Evolutionary conservation across 768 basidiomycete genomes (phyloP).

Genomic region (Boletales sp.): DNA sequence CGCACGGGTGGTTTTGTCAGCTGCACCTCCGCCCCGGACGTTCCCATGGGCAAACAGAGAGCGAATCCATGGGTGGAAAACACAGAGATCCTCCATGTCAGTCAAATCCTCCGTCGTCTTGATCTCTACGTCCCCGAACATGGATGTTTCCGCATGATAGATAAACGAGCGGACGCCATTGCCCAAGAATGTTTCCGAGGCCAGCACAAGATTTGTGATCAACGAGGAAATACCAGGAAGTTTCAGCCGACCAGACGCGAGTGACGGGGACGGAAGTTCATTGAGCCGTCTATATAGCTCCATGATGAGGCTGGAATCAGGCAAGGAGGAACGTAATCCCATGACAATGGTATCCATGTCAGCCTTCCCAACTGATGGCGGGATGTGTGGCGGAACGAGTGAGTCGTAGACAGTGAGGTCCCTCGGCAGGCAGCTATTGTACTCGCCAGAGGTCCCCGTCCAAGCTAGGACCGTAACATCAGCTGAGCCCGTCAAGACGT

Average conservation of each 20-base stretch:
- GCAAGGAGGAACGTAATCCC: background rate
- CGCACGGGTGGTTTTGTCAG: background rate
- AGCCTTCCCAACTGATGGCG: background rate
- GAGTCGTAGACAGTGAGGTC: slow-evolving; percentile 3
- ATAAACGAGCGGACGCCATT: background rate
- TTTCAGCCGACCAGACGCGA: background rate
- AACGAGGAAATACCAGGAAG: slow-evolving; percentile 1
- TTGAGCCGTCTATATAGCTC: background rate
- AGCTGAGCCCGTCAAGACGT: slow-evolving; percentile 7
- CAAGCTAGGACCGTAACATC: slow-evolving; percentile 14
- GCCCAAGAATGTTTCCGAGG: background rate
- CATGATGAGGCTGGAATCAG: background rate
- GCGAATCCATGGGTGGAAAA: background rate
- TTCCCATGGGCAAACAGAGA: background rate
- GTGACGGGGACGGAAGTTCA: background rate
- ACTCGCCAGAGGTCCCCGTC: slow-evolving; percentile 3
- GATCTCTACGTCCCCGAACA: background rate
- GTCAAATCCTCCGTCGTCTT: no score
- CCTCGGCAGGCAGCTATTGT: slow-evolving; percentile 2
- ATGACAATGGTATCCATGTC: background rate
- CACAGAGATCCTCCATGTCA: no score
- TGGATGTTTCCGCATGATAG: background rate
- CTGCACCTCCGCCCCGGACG: no score
- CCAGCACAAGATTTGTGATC: background rate
- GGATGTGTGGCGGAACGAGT: slow-evolving; percentile 2